These are phyloP conservation scores for Termitomyces sp. DNA, from an alignment of 768 basidiomycete species.

Conservation along the genomic window DNA sequence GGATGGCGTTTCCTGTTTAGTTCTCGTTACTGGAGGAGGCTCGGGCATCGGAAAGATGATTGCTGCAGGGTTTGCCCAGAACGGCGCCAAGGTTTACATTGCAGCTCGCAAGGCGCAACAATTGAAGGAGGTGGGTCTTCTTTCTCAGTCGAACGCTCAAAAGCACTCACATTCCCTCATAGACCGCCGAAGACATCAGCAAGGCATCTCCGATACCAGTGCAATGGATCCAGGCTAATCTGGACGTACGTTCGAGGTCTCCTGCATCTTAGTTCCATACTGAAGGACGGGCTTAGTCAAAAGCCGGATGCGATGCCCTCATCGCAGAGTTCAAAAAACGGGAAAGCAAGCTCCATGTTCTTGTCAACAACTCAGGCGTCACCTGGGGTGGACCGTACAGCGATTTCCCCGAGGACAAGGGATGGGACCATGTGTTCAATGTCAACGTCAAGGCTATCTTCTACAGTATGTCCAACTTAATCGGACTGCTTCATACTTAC, in stretches of 20 bases:
- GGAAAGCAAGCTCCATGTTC: slow-evolving; percentile 74
- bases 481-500: slow-evolving; percentile 1
- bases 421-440: slow-evolving; percentile 82
- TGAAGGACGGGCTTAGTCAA: slow-evolving; percentile 44
- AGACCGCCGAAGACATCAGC: slow-evolving; percentile 62
- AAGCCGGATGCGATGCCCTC: slow-evolving; percentile 76
- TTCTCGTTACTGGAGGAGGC: slow-evolving; percentile 81
- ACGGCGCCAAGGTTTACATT: slow-evolving; percentile 89
- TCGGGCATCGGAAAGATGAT: slow-evolving; percentile 87
- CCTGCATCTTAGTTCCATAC: background rate
- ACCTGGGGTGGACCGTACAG: slow-evolving; percentile 75
- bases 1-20: slow-evolving; percentile 31
- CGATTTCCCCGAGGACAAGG: slow-evolving; percentile 75
- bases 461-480: slow-evolving; percentile 54
- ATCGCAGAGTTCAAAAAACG: slow-evolving; percentile 64
- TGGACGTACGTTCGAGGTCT: slow-evolving; percentile 53
- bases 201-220: slow-evolving; percentile 58
- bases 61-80: slow-evolving; percentile 76
- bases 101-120: slow-evolving; percentile 81
- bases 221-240: slow-evolving; percentile 72
- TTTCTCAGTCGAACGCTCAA: background rate
- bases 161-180: background rate
- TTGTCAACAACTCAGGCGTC: slow-evolving; percentile 82
- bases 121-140: slow-evolving; percentile 61
- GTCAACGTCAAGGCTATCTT: slow-evolving; percentile 87